Base-by-base conservation (phyloP, 768 basidiomycete genomes). In the Auriculariales sp. region DNA sequence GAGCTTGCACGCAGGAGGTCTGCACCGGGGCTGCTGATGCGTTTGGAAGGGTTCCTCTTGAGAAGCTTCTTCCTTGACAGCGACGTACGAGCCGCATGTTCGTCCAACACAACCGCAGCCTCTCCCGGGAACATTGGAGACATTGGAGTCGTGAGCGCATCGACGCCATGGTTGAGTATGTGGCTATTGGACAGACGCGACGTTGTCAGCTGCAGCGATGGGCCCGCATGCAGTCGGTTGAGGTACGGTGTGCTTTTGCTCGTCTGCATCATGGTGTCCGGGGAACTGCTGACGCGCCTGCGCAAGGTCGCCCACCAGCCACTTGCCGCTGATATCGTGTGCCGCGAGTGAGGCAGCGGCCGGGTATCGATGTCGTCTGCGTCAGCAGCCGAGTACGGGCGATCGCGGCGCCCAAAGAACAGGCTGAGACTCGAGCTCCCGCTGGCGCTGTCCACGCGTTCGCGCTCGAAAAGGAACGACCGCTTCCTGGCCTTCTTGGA, bases 281-380 rank as follows among this genome's bases (percentile, higher is more conserved):
- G 39, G 10, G 39, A 44, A 25, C 39, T 44, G 9, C 27, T 44
- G 19, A 44, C 39, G 39, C 39, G 39, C 22, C 39, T 19, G 12
- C 39, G 39, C 39, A 44, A 19, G 22, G 22, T 44, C 22, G 39
- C 39, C 39, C 39, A 44, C 39, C 39, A 44, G n/a, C 39, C 39
- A 25, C 39, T 7, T 15, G n/a, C n/a, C 39, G 39, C 39, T 25
- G 14, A 25, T 9, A n/a, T n/a, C n/a, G n/a, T n/a, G n/a, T n/a
- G n/a, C n/a, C n/a, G n/a, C n/a, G n/a, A n/a, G n/a, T n/a, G n/a
- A n/a, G n/a, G n/a, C n/a, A n/a, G 2, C 39, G 7, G 7, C 7
- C 35, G 35, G 5, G 5, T 5, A 19, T 36, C 35, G 35, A 36
- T 19, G 35, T 5, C 5, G 7, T 24, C 19, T 19, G 12, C 39